Evolutionary conservation across 2,329 filamentous ascomycete genomes (phyloP), one percentile per base, ranked within the genome.

Genomic region (Colletotrichum acutatum): DNA sequence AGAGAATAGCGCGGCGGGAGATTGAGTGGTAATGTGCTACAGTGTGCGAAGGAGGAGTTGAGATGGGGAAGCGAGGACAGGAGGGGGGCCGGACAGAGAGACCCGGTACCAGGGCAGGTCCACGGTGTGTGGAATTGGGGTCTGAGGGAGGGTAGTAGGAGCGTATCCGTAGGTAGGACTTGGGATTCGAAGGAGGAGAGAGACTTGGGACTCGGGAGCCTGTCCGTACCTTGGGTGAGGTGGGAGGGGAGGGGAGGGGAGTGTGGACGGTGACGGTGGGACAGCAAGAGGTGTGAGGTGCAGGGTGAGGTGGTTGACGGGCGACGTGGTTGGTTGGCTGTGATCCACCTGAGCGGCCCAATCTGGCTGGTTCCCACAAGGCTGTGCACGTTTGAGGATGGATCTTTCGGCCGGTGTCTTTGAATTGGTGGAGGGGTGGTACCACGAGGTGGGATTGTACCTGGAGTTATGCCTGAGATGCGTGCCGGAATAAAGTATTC

Each of bases 311-410:
- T 62, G 28, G 68, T 8, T 56, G 26, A 64, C 24, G 19, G 19
- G 28, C 28, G 37, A 56, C 53, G 30, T 72, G 69, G 30, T 72
- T 74, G 72, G 68, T 42, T 8, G 2, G 9, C 5, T 1, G 2
- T 16, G 32, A 32, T 49, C 72, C 70, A 72, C 70, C 64, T 16
- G 5, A 32, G 49, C 53, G 32, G 54, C 54, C 70, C 57, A 69
- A 66, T 73, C 66, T 71, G 57, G 52, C n/a, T 70, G 49, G 72
- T 74, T 59, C 66, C 73, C 74, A 75, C 73, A 75, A 75, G 74
- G 73, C 74, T 75, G 74, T 75, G 74, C 74, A 75, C 74, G 74
- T 75, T 75, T 75, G 73, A 75, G 73, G 69, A 75, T 74, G 64
- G 60, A 72, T 62, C 53, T 73, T 61, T 74, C 61, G 61, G 69